Evolutionary conservation across 352 stramenopile species (phyloP), one percentile per base, ranked within the genome.

Genomic region (Globisporangium carolinianum): DNA sequence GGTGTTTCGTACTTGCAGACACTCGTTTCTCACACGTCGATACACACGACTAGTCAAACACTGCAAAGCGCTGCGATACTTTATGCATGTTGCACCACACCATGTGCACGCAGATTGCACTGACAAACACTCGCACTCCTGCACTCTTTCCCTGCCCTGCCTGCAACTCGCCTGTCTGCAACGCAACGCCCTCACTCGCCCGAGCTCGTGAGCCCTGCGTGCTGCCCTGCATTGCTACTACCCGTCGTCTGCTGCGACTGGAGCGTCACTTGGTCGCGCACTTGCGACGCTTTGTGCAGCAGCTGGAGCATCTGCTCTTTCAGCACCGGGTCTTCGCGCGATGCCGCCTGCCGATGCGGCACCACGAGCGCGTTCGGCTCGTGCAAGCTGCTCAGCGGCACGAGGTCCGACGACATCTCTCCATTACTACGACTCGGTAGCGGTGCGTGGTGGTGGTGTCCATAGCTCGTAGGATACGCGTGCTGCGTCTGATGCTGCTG

Each of bases 231-330:
- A 11, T 12, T 49, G 7, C 7, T 43, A 7, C 7, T 11, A 43
- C 39, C 10, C 38, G 83, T 73, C 39, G 77, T 78, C 60, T 77
- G 62, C 62, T 77, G 66, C 46, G 69, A 73, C 55, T 86, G 72
- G 51, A 78, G 58, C 12, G 73, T 84, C 18, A 93, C 78, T 49
- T 89, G 79, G 55, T 91, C 77, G 17, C 80, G 83, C 57, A 90
- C 82, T 35, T 89, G 78, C 4, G 83, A 90, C 6, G 83, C 82
- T 69, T 93, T 90, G 6, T 91, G 81, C 51, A 93, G 63, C 38
- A 93, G 63, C 63, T 93, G 77, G 59, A 93, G 89, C 83, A 93
- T 93, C 51, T 93, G 83, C 65, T 91, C 80, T 62, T 93, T 90
- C 2, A 91, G 71, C 57, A 79, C 75, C 15, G 75, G 77, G 59